Base-by-base conservation (phyloP, 148 eudicot species). In the Rhododendron molle region DNA sequence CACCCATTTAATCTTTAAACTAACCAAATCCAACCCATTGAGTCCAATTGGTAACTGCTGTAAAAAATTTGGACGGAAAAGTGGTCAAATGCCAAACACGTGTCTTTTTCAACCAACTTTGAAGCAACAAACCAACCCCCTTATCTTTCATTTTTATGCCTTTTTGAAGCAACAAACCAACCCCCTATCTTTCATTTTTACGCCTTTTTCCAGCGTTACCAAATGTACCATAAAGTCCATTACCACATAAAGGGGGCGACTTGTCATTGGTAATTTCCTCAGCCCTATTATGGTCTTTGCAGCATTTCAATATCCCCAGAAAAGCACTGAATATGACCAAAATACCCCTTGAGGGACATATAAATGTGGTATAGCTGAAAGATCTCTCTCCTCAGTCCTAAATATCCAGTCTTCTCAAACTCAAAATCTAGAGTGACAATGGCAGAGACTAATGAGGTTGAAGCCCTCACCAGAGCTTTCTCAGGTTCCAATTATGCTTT, bases 401-500 rank as follows among this genome's bases (percentile, higher is more conserved):
- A 28, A 65, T 65, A n/a, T 10, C 38, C 76, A 71, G 38, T 71
- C 76, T 30, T 71, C 76, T 15, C 38, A 30, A 30, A 30, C 76
- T 3, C 76, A 71, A 71, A 30, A 71, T 21, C 30, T 12, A 14
- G 36, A 71, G 76, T 71, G 76, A 71, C 5, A 14, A 71, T 71
- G 76, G 76, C 76, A 28, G 18, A 15, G 16, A 16, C 76, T 30
- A 13, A 13, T 30, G 76, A 90, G 32, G 78, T 85, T 81, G 88
- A 86, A 84, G 87, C 88, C 87, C 87, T 94, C 71, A 85, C 91
- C 72, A 91, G 88, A 81, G 97, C 97, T 79, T 94, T 94, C 88
- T 89, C 97, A 94, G 97, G 95, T 71, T 93, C 38, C 36, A 69
- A 12, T 26, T 78, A 30, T 80, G 7, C 16, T 3, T 26, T 26